phyloP scores from a whole-genome alignment of 2,329 filamentous ascomycete species.

The Aciculosporium take region DNA sequence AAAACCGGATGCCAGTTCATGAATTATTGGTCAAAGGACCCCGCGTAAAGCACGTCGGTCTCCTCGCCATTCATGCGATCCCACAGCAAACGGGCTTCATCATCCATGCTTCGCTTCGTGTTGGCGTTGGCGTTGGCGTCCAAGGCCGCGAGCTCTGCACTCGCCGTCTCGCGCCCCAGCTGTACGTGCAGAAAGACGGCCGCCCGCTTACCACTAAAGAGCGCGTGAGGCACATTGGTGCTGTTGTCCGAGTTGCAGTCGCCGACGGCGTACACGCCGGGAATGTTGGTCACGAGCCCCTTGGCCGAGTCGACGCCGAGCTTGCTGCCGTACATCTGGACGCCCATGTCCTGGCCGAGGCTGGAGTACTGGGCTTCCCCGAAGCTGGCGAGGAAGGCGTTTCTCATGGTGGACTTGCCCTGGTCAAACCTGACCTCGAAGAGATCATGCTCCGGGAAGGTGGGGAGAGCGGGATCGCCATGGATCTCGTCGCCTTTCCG shows the following conservation, averaged over 20 bases:
- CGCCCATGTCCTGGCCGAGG: constrained; percentile 32
- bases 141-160: constrained; percentile 16
- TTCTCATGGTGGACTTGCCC: constrained; percentile 29
- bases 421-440: constrained; percentile 39
- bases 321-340: constrained; percentile 28
- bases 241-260: constrained; percentile 45
- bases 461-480: constrained; percentile 27
- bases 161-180: constrained; percentile 26
- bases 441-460: constrained; percentile 34
- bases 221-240: constrained; percentile 47
- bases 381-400: constrained; percentile 38
- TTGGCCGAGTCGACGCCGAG: constrained; percentile 26
- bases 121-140: constrained; percentile 8
- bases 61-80: constrained; percentile 28
- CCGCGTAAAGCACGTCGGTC: constrained; percentile 31
- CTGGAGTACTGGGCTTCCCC: constrained; percentile 31
- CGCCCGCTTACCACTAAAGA: constrained; percentile 43
- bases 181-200: constrained; percentile 41
- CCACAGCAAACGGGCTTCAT: constrained; percentile 30
- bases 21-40: constrained; percentile 9
- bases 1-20: not conserved
- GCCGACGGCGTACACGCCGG: constrained; percentile 42
- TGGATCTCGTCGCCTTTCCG: constrained; percentile 21
- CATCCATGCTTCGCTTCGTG: constrained; percentile 18
- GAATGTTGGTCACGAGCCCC: constrained; percentile 36